Percentiles rank a stretch among this genome's conserved stretches.
phyloP scores from a whole-genome alignment of 495 filamentous ascomycete species.

The Hypoxylon subgilvum region DNA sequence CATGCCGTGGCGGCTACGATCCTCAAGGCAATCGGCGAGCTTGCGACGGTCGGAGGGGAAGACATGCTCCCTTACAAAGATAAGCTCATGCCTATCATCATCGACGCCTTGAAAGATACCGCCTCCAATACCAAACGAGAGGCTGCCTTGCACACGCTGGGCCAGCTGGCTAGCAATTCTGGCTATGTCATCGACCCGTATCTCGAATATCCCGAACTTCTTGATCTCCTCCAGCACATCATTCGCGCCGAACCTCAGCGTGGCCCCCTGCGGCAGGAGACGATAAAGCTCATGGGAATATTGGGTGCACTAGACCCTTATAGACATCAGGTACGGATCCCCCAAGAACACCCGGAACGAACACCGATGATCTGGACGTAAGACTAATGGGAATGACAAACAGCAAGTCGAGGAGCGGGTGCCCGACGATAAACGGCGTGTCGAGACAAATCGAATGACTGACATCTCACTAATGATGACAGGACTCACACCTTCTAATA shows the following conservation, averaged over 20 bases:
- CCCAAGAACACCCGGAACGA: slow-evolving; percentile 10
- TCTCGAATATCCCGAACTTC: slow-evolving; percentile 87
- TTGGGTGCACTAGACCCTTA: slow-evolving; percentile 96
- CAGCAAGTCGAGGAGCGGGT: slow-evolving; percentile 66
- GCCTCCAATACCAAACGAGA: slow-evolving; percentile 86
- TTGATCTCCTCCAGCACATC: slow-evolving; percentile 89
- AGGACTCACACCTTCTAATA: slow-evolving; percentile 92
- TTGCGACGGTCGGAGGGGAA: slow-evolving; percentile 89
- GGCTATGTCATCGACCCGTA: slow-evolving; percentile 99
- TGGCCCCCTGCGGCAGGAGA: slow-evolving; percentile 83
- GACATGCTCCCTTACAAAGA: slow-evolving; percentile 89
- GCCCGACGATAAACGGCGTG: slow-evolving; percentile 65
- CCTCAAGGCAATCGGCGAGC: slow-evolving; percentile 89
- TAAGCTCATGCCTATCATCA: slow-evolving; percentile 90
- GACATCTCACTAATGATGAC: slow-evolving; percentile 98
- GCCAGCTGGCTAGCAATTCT: slow-evolving; percentile 89
- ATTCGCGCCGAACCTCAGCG: slow-evolving; percentile 85
- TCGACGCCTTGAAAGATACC: slow-evolving; percentile 90
- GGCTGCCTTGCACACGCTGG: slow-evolving; percentile 86
- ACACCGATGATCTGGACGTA: slow-evolving; percentile 3
- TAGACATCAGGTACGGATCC: slow-evolving; percentile 74
- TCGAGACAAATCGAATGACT: slow-evolving; percentile 71
- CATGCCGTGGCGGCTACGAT: slow-evolving; percentile 88
- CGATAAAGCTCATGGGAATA: slow-evolving; percentile 93
- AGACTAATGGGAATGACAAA: slow-evolving; percentile 23